A percentile compares a stretch with the other conserved stretches of the same genome.
These are phyloP conservation scores for Aspergillus floridensis DNA, from an alignment of 2,329 filamentous ascomycete species.

Conservation along the genomic window DNA sequence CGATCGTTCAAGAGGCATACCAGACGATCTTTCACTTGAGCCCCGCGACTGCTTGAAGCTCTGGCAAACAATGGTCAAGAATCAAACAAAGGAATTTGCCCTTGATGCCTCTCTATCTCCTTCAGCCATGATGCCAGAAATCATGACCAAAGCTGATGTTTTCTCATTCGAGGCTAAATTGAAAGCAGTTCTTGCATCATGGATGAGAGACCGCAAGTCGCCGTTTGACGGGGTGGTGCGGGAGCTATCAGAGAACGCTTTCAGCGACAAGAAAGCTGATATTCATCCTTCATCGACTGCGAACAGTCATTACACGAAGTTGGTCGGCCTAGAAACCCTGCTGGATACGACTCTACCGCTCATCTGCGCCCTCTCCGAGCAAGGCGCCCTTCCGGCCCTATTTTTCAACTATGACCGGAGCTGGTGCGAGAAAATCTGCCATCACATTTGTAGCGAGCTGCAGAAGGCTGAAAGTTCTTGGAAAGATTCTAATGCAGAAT, in stretches of 20 bases:
- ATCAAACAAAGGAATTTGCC: conserved; percentile 52
- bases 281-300: conserved; percentile 14
- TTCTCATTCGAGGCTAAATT: conserved; percentile 62
- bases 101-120: conserved; percentile 34
- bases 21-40: conserved; percentile 67
- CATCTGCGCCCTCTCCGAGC: conserved; percentile 51
- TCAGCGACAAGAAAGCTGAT: no score
- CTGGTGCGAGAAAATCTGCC: conserved; percentile 61
- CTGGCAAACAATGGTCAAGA: conserved; percentile 62
- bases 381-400: conserved; percentile 68
- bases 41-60: conserved; percentile 67
- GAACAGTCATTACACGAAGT: background rate
- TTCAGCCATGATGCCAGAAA: conserved; percentile 47
- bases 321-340: conserved; percentile 32
- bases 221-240: conserved; percentile 53
- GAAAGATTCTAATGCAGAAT: conserved; percentile 48
- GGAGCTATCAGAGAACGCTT: conserved; percentile 40
- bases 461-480: conserved; percentile 51
- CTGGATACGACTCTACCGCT: conserved; percentile 51
- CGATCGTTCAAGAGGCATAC: conserved; percentile 60
- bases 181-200: conserved; percentile 57
- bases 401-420: conserved; percentile 73
- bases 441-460: conserved; percentile 53
- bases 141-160: conserved; percentile 64
- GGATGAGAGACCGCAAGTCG: conserved; percentile 58